Evolutionary conservation across 495 filamentous ascomycete genomes (phyloP).

Genomic region (Penicillium flavigenum): DNA sequence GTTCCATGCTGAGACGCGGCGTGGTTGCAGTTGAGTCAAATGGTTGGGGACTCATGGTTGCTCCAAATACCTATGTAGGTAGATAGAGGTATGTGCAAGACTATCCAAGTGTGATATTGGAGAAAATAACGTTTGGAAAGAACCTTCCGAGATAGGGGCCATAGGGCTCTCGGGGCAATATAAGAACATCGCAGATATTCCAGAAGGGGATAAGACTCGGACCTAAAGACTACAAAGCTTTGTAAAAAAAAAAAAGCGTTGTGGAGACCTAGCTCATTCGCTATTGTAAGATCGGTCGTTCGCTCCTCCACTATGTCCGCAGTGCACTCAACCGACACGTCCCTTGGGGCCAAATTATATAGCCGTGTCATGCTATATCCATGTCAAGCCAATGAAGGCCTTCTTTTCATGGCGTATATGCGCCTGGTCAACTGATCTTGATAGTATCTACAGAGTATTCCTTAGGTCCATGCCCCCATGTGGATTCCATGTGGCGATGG

Average conservation of each 20-base stretch:
- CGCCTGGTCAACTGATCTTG: not conserved
- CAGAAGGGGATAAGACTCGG: too few relatives aligned
- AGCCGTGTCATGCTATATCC: not conserved
- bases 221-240: not conserved
- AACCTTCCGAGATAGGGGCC: not conserved
- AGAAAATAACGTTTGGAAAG: not conserved
- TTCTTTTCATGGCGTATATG: not conserved
- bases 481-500: not conserved
- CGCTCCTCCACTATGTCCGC: not conserved
- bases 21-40: constrained; percentile 27
- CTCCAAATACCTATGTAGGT: not conserved
- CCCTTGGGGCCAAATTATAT: not conserved
- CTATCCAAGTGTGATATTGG: not conserved
- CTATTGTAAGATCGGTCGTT: not conserved
- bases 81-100: not conserved
- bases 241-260: not conserved
- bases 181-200: too few relatives aligned
- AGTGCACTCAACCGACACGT: not conserved
- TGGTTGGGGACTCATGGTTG: constrained; percentile 12
- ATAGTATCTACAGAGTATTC: not conserved
- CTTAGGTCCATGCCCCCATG: not conserved
- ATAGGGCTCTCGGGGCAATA: not conserved
- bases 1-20: constrained; percentile 28
- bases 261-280: not conserved
- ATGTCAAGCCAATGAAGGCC: not conserved